phyloP scores from a whole-genome alignment of 2,329 filamentous ascomycete species.

The Sphaceloma murrayae region DNA sequence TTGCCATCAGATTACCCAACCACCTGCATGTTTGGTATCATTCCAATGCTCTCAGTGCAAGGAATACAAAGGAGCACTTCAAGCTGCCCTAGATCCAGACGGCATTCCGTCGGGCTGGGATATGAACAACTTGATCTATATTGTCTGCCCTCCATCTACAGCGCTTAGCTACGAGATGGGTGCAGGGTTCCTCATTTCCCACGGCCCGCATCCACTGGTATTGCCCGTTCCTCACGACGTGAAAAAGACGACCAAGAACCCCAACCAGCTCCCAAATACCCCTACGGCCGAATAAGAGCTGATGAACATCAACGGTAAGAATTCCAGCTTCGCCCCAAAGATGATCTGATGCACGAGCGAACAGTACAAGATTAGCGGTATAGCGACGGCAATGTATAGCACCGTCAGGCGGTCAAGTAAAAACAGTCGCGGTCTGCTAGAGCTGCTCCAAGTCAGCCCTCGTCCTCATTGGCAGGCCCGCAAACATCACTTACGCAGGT shows the following conservation, averaged over 20 bases:
- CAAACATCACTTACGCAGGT: constrained; percentile 49
- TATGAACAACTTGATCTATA: too few species aligned
- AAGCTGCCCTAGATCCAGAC: too few species aligned
- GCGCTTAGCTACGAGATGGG: too few species aligned
- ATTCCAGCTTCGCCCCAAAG: constrained; percentile 76
- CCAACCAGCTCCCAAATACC: constrained; percentile 92
- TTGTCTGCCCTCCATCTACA: too few species aligned
- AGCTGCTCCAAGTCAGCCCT: constrained; percentile 33
- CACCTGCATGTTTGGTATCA: constrained; percentile 22
- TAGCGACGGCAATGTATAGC: constrained; percentile 79
- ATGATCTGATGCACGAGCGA: constrained; percentile 73
- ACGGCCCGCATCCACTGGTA: too few species aligned
- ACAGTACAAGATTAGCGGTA: constrained; percentile 82
- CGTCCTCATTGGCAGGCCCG: too few species aligned
- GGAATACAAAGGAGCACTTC: too few species aligned
- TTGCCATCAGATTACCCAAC: not conserved
- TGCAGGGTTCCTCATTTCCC: too few species aligned
- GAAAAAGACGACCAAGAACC: constrained; percentile 89
- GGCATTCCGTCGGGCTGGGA: too few species aligned
- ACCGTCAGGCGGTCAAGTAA: constrained; percentile 83
- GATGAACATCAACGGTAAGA: constrained; percentile 92
- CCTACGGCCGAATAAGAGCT: constrained; percentile 90
- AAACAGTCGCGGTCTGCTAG: constrained; percentile 70
- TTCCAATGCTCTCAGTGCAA: constrained; percentile 17
- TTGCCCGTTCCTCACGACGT: too few species aligned